These are phyloP conservation scores for Passiflora organensis DNA, from an alignment of 345 rosid genomes.

Conservation along the genomic window DNA sequence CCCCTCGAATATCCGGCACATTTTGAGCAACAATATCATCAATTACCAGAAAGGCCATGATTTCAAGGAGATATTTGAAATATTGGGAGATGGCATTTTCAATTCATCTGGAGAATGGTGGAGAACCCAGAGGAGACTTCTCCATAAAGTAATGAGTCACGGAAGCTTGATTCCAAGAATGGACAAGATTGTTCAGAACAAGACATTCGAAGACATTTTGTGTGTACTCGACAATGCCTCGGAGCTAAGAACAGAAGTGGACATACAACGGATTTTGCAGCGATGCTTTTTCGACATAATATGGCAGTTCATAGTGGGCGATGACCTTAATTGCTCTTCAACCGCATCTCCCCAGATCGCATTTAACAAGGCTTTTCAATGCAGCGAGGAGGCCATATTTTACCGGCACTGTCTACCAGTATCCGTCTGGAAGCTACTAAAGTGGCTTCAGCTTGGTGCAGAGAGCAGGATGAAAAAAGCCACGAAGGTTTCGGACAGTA, in stretches of 20 bases:
- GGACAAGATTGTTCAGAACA: background rate
- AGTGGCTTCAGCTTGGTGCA: slow-evolving; percentile 5
- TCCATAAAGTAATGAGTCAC: background rate
- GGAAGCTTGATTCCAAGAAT: background rate
- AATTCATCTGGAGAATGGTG: slow-evolving; percentile 11
- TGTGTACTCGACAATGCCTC: slow-evolving; percentile 10
- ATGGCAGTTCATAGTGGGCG: background rate
- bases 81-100: slow-evolving; percentile 12
- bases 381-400: background rate
- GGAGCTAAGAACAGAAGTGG: background rate
- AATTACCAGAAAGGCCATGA: slow-evolving; percentile 9
- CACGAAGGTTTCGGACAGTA: background rate
- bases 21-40: slow-evolving; percentile 8
- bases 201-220: slow-evolving; percentile 5
- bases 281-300: background rate
- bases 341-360: background rate
- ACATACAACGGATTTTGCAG: slow-evolving; percentile 21
- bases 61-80: slow-evolving; percentile 10
- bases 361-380: background rate
- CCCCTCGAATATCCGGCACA: slow-evolving; percentile 11
- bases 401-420: slow-evolving; percentile 3
- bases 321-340: slow-evolving; percentile 7
- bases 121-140: slow-evolving; percentile 10
- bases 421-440: slow-evolving; percentile 8
- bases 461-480: slow-evolving; percentile 3